Evolutionary conservation across 2,329 filamentous ascomycete genomes (phyloP).

Genomic region (Fonsecaea pugnacius): DNA sequence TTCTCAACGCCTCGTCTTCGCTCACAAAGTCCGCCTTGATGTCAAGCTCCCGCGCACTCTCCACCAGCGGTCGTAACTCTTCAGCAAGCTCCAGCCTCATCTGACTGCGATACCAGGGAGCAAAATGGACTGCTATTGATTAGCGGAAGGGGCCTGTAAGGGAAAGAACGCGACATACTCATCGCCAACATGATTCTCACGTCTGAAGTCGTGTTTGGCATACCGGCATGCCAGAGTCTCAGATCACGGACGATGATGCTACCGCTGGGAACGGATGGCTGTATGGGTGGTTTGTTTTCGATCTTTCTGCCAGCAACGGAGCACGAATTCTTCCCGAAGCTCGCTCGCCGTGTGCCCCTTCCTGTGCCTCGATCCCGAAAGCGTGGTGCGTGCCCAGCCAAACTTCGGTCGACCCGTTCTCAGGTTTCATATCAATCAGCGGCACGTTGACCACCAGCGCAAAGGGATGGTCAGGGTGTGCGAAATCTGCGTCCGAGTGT

Average conservation of each 20-base stretch:
- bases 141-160: neutral
- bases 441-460: slow-evolving; percentile 61
- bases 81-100: slow-evolving; percentile 62
- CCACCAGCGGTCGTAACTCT: slow-evolving; percentile 54
- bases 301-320: slow-evolving; percentile 41
- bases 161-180: slow-evolving; percentile 32
- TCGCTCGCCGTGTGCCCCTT: slow-evolving; percentile 57
- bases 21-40: slow-evolving; percentile 57
- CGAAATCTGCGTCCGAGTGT: slow-evolving; percentile 65
- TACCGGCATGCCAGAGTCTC: slow-evolving; percentile 57
- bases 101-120: slow-evolving; percentile 55
- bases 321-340: slow-evolving; percentile 57
- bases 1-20: slow-evolving; percentile 48
- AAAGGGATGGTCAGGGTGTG: slow-evolving; percentile 60
- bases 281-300: slow-evolving; percentile 42
- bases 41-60: slow-evolving; percentile 51
- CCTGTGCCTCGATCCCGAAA: slow-evolving; percentile 47
- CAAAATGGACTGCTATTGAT: slow-evolving; percentile 43
- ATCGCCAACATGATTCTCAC: slow-evolving; percentile 54
- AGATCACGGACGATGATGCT: slow-evolving; percentile 54
- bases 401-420: slow-evolving; percentile 63
- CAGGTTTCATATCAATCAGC: slow-evolving; percentile 55
- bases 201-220: slow-evolving; percentile 51
- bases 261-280: slow-evolving; percentile 51
- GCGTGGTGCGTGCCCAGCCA: slow-evolving; percentile 61